Conservation (phyloP, 2,329 filamentous ascomycete species). For the Corynespora cassiicola region DNA sequence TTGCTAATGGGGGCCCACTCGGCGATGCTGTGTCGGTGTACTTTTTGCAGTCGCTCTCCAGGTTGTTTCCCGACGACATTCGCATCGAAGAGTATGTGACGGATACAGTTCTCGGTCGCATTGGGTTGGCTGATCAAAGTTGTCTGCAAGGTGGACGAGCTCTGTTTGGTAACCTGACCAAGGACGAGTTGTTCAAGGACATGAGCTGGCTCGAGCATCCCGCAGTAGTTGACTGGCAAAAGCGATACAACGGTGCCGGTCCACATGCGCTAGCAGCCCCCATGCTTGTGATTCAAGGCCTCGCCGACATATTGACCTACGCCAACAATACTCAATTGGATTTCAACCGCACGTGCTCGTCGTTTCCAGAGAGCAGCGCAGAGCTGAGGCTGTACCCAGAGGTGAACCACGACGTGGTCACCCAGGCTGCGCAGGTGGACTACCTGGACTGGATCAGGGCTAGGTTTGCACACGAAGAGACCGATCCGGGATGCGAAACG, state of each 20-base stretch:
- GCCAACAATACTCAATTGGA: slow-evolving; percentile 25
- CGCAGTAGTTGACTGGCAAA: slow-evolving; percentile 24
- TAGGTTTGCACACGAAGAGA: slow-evolving; percentile 17
- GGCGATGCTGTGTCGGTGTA: slow-evolving; percentile 26
- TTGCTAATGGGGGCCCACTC: slow-evolving; percentile 23
- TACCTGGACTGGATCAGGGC: slow-evolving; percentile 21
- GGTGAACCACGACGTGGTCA: slow-evolving; percentile 19
- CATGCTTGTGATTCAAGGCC: slow-evolving; percentile 25
- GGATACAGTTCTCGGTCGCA: slow-evolving; percentile 16
- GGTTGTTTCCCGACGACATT: slow-evolving; percentile 17
- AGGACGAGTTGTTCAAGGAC: slow-evolving; percentile 19
- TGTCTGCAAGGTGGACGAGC: slow-evolving; percentile 19
- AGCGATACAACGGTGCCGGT: slow-evolving; percentile 26
- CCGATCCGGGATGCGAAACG: slow-evolving; percentile 10
- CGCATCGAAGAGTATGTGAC: slow-evolving; percentile 24
- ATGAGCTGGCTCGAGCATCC: slow-evolving; percentile 22
- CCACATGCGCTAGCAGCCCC: slow-evolving; percentile 26
- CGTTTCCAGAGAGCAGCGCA: slow-evolving; percentile 16
- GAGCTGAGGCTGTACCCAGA: slow-evolving; percentile 23
- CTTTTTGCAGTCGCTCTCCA: slow-evolving; percentile 22
- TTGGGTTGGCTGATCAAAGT: slow-evolving; percentile 22
- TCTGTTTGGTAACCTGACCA: slow-evolving; percentile 21
- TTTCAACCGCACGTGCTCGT: slow-evolving; percentile 23
- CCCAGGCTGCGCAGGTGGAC: slow-evolving; percentile 11
- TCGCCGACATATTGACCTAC: slow-evolving; percentile 18